These are phyloP conservation scores for Exserohilum turcica DNA, from an alignment of 2,329 filamentous ascomycete species.

Conservation along the genomic window DNA sequence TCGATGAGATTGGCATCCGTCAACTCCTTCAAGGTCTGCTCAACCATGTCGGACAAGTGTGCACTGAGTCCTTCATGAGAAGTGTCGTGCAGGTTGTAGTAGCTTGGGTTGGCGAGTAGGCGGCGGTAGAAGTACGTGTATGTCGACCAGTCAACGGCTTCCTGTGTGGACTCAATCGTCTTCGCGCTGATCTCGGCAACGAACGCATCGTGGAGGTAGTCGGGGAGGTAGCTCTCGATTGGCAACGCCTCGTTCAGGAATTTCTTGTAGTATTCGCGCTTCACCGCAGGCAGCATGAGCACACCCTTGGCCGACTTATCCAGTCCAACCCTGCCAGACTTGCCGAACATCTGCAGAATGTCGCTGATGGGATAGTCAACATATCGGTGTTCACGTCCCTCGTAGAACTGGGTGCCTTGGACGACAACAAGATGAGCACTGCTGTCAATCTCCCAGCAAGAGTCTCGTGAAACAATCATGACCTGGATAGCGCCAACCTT, in stretches of 20 bases:
- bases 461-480: conserved; percentile 79
- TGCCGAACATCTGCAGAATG: conserved; percentile 97
- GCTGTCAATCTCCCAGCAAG: conserved; percentile 92
- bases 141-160: conserved; percentile 97
- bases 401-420: conserved; percentile 98
- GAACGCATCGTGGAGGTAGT: conserved; percentile 92
- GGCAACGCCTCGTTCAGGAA: conserved; percentile 95
- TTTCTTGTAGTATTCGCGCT: conserved; percentile 98
- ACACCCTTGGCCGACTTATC: conserved; percentile 87
- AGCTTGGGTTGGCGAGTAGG: conserved; percentile 92
- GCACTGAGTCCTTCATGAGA: conserved; percentile 92
- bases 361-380: conserved; percentile 95
- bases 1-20: conserved; percentile 94
- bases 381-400: conserved; percentile 95
- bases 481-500: conserved; percentile 88
- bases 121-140: conserved; percentile 98
- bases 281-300: conserved; percentile 93
- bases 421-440: conserved; percentile 90
- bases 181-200: conserved; percentile 96
- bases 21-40: conserved; percentile 88
- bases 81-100: conserved; percentile 86
- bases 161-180: conserved; percentile 92
- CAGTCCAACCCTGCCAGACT: conserved; percentile 76
- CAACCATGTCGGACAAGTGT: conserved; percentile 91
- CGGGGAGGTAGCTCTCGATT: conserved; percentile 90